Evolutionary conservation across 2,329 filamentous ascomycete species (phyloP).

Genomic region (Aspergillus cejpii): DNA sequence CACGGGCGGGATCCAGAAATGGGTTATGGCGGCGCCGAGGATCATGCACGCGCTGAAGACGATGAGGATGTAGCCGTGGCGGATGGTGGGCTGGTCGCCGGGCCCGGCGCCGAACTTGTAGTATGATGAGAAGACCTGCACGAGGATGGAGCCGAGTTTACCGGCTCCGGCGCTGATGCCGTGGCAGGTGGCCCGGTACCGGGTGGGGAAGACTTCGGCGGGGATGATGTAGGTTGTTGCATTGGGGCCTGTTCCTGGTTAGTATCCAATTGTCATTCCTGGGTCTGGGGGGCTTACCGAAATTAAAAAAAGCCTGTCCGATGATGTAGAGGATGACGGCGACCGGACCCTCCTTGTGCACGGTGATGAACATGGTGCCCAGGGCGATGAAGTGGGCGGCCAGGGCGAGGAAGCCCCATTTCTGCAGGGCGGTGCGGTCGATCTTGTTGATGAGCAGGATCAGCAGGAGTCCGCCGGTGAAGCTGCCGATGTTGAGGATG

Average conservation of each 20-base stretch:
- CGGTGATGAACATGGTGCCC: slow-evolving; percentile 38
- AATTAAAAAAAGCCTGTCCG: slow-evolving; percentile 45
- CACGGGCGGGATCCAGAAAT: slow-evolving; percentile 38
- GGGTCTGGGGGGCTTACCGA: slow-evolving; percentile 36
- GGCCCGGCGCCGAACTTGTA: slow-evolving; percentile 35
- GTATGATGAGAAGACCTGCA: slow-evolving; percentile 38
- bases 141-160: slow-evolving; percentile 47
- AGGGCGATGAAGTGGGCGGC: slow-evolving; percentile 41
- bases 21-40: slow-evolving; percentile 36
- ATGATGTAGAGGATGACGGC: slow-evolving; percentile 41
- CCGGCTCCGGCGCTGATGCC: slow-evolving; percentile 50
- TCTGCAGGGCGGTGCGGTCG: slow-evolving; percentile 41
- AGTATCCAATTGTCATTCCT: too few species aligned
- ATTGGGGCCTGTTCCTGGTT: slow-evolving; percentile 27
- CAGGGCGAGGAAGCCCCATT: slow-evolving; percentile 41
- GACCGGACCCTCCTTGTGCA: slow-evolving; percentile 31
- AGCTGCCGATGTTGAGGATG: slow-evolving; percentile 39
- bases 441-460: slow-evolving; percentile 37
- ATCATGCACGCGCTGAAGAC: slow-evolving; percentile 41
- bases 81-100: slow-evolving; percentile 28
- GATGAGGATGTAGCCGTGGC: slow-evolving; percentile 37
- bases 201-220: slow-evolving; percentile 52
- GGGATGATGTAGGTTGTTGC: slow-evolving; percentile 45
- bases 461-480: slow-evolving; percentile 38
- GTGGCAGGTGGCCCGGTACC: slow-evolving; percentile 49